A percentile compares a stretch with the other conserved stretches of the same genome.
Conservation (phyloP, 345 rosid species). For the Erodium maritimum region DNA sequence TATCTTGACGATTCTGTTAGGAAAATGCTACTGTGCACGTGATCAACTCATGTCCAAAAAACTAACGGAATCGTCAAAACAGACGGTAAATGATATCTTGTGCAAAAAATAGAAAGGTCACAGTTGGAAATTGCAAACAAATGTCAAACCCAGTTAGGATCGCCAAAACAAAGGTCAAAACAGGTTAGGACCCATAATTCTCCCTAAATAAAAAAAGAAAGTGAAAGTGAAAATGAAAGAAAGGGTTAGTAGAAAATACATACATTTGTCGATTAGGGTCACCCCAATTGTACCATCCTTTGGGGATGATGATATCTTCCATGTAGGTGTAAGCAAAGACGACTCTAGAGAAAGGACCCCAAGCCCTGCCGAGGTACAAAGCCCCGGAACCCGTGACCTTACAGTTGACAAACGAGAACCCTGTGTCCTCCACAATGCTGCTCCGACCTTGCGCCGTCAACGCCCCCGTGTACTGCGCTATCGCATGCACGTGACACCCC, state of each 20-base stretch:
- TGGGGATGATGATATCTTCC: conserved; percentile 89
- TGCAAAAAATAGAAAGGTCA: too few species aligned
- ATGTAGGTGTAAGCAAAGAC: conserved; percentile 90
- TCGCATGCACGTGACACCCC: conserved; percentile 87
- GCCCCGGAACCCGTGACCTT: conserved; percentile 97
- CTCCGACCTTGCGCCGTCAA: conserved; percentile 72
- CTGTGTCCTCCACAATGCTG: conserved; percentile 82
- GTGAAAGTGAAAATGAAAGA: too few species aligned
- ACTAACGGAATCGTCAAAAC: too few species aligned
- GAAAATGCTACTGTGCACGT: too few species aligned
- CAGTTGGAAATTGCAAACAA: too few species aligned
- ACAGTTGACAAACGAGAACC: conserved; percentile 88
- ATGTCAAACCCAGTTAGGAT: too few species aligned
- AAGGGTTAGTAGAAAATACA: too few species aligned
- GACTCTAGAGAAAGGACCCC: conserved; percentile 97
- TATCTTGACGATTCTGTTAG: too few species aligned
- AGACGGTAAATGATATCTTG: too few species aligned
- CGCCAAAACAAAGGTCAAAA: too few species aligned
- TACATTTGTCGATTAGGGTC: conserved; percentile 90
- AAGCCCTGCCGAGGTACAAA: conserved; percentile 81
- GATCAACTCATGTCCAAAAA: too few species aligned
- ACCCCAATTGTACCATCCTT: conserved; percentile 97
- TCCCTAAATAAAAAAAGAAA: conserved; percentile 3
- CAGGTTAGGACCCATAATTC: too few species aligned
- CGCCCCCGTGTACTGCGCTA: conserved; percentile 59